phyloP scores from a whole-genome alignment of 306 rosid genomes.

The Citrullus mucosospermus region DNA sequence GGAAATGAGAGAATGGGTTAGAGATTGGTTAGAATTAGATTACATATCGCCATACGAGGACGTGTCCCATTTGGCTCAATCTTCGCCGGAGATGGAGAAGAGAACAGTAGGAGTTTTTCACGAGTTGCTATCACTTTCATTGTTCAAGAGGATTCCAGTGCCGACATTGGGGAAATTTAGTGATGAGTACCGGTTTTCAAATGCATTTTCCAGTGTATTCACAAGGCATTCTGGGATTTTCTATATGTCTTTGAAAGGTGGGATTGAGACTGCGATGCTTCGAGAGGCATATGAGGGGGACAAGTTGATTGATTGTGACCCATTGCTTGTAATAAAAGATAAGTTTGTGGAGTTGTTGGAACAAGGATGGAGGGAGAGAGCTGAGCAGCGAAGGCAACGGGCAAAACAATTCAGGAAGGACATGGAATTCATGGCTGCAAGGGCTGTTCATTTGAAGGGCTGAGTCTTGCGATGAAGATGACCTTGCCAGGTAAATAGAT shows the following conservation, averaged over 20 bases:
- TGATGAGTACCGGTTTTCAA: slow-evolving; percentile 70
- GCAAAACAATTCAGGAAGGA: slow-evolving; percentile 29
- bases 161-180: slow-evolving; percentile 69
- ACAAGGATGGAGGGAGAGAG: slow-evolving; percentile 64
- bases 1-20: slow-evolving; percentile 86
- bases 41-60: slow-evolving; percentile 65
- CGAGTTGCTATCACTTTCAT: slow-evolving; percentile 53
- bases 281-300: slow-evolving; percentile 59
- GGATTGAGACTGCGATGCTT: slow-evolving; percentile 67
- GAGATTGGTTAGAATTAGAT: slow-evolving; percentile 90
- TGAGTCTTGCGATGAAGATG: not conserved
- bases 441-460: slow-evolving; percentile 9
- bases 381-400: slow-evolving; percentile 30
- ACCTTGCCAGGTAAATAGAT: slow-evolving; percentile 7
- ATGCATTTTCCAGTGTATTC: slow-evolving; percentile 49
- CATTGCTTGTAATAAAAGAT: slow-evolving; percentile 54
- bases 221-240: slow-evolving; percentile 83
- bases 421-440: slow-evolving; percentile 30
- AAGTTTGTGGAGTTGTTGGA: slow-evolving; percentile 61
- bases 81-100: slow-evolving; percentile 63
- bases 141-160: slow-evolving; percentile 65
- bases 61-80: slow-evolving; percentile 46
- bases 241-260: slow-evolving; percentile 75
- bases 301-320: slow-evolving; percentile 57
- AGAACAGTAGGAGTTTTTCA: slow-evolving; percentile 38